Base-by-base conservation (phyloP, 73 alveolate species). In the Paramecium octaurelia region DNA sequence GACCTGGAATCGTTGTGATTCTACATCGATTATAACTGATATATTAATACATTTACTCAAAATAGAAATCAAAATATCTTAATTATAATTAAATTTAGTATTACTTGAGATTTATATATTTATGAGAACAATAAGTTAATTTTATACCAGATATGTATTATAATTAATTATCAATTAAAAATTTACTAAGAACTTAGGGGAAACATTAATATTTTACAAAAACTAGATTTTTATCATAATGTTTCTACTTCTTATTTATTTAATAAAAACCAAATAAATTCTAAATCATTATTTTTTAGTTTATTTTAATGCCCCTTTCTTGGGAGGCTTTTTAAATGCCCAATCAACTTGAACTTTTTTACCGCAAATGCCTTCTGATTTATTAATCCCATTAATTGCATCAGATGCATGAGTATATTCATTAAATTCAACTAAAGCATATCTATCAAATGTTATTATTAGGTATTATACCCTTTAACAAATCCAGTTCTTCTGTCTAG, bases 401-500 rank as follows among this genome's bases (percentile, higher is more conserved):
- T 73, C 94, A 34, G 86, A 43, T 16, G 98, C 99, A 38, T 95
- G 95, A 21, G 87, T 42, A 80, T 38, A 85, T 69, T 92, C 86
- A 57, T 95, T 97, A 88, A 54, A 97, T 83, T 96, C 97, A 57
- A 96, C 94, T 46, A 97, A 93, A 12, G 98, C 97, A 71, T 97
- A 97, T 23, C 98, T 73, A 73, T 4, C 11, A 54, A 54, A n/a
- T 12, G 11, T 71, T 34, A 11, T 34, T 34, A 4, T 29, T 11
- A 36, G 31, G 31, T 10, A 35, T 73, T 34, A 35, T 73, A 73
- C 87, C 87, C 98, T 92, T 95, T 97, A 31, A 91, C 98, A 43
- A 92, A 96, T 27, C 99, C 98, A 11, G 97, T 87, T 86, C 98
- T 93, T 86, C 98, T 92, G 85, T 97, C 98, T 34, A 96, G 80